These are phyloP conservation scores for Camellia lanceoleosa DNA, from an alignment of 148 eudicot genomes.

Conservation along the genomic window DNA sequence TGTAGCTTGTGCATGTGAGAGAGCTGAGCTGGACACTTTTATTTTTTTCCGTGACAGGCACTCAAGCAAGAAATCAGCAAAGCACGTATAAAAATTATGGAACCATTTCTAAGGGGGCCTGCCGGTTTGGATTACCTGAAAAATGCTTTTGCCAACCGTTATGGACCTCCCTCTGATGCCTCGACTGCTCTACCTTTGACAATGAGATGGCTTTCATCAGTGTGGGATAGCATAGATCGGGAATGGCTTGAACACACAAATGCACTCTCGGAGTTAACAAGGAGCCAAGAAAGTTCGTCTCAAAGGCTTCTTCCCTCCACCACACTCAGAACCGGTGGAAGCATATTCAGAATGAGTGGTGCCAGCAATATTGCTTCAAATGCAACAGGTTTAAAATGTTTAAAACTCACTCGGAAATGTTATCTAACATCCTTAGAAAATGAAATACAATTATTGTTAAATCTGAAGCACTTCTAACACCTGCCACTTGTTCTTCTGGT, in stretches of 20 bases:
- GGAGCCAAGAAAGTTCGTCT: constrained; percentile 27
- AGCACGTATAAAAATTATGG: constrained; percentile 73
- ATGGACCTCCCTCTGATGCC: constrained; percentile 67
- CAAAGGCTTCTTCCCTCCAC: constrained; percentile 49
- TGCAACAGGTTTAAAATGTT: constrained; percentile 27
- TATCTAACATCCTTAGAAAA: not conserved
- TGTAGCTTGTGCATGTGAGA: no score
- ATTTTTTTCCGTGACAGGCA: constrained; percentile 30
- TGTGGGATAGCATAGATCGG: constrained; percentile 40
- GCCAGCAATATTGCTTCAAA: constrained; percentile 10
- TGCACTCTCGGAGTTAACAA: constrained; percentile 40
- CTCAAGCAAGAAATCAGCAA: constrained; percentile 82
- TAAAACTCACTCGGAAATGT: not conserved
- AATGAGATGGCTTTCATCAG: constrained; percentile 58
- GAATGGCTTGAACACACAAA: constrained; percentile 71
- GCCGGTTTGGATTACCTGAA: constrained; percentile 69
- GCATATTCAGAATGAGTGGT: constrained; percentile 11
- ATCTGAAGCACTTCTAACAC: not conserved
- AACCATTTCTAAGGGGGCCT: constrained; percentile 82
- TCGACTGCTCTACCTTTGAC: constrained; percentile 60
- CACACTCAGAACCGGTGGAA: constrained; percentile 77
- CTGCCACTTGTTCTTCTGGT: not conserved
- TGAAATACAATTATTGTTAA: not conserved
- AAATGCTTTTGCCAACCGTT: constrained; percentile 53
- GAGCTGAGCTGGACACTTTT: no score